phyloP scores from a whole-genome alignment of 257 asterid genomes.

The Cordia subcordata region DNA sequence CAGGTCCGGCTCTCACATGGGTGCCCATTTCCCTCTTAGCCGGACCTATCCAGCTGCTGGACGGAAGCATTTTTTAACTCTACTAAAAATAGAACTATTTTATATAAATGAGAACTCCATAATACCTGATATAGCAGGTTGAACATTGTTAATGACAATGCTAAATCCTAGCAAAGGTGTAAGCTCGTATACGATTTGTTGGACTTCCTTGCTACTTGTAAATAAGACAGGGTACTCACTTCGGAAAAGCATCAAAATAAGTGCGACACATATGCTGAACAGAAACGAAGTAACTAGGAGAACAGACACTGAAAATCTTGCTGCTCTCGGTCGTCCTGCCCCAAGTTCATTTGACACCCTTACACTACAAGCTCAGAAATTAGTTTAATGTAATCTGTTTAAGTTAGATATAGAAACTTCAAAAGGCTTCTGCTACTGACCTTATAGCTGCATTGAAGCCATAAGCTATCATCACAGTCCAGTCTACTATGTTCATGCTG shows the following conservation, averaged over 20 bases:
- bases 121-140: constrained; percentile 29
- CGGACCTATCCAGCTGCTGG: too few relatives aligned
- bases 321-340: constrained; percentile 48
- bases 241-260: constrained; percentile 16
- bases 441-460: constrained; percentile 37
- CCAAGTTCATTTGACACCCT: constrained; percentile 64
- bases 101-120: not conserved
- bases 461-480: constrained; percentile 28
- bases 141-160: constrained; percentile 27
- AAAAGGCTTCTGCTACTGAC: constrained; percentile 1
- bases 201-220: constrained; percentile 27
- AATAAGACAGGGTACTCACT: constrained; percentile 37
- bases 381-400: not conserved
- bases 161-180: constrained; percentile 43
- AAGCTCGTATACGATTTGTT: constrained; percentile 27
- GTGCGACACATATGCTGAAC: constrained; percentile 21
- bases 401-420: not conserved
- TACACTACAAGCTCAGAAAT: constrained; percentile 19
- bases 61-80: too few relatives aligned
- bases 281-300: constrained; percentile 29
- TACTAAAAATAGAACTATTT: not conserved
- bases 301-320: constrained; percentile 39
- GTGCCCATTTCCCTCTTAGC: too few relatives aligned
- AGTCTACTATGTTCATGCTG: constrained; percentile 28
- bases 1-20: too few relatives aligned